Evolutionary conservation across 2,329 filamentous ascomycete genomes (phyloP).

Genomic region (Venturiaceae sp.): DNA sequence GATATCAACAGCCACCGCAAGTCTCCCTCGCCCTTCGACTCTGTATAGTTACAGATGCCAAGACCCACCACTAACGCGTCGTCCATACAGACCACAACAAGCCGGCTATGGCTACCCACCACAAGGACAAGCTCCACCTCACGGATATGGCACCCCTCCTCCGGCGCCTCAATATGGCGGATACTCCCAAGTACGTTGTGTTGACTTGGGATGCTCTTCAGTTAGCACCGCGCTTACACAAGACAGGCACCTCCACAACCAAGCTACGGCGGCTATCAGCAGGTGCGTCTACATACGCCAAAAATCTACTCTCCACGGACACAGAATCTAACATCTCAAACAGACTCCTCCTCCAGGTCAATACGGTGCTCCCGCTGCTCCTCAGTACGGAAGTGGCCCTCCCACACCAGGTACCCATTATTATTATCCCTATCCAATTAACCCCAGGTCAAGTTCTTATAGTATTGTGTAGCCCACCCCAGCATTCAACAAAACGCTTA

Average conservation of each 20-base stretch:
- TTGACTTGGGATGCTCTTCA: neutral
- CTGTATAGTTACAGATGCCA: neutral
- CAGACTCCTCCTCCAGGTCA: constrained; percentile 49
- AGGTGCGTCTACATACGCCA: constrained; percentile 18
- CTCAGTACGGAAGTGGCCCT: neutral
- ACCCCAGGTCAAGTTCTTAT: neutral
- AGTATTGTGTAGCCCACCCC: constrained; percentile 14
- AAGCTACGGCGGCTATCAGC: constrained; percentile 30
- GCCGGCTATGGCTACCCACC: constrained; percentile 7
- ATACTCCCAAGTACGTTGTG: constrained; percentile 28
- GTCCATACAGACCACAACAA: neutral
- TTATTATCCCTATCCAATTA: constrained; percentile 10
- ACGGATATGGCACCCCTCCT: constrained; percentile 23
- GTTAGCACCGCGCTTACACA: constrained; percentile 1
- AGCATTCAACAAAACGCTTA: constrained; percentile 43
- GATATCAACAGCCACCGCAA: constrained; percentile 3
- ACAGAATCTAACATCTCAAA: constrained; percentile 10
- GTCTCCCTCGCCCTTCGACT: neutral
- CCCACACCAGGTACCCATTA: constrained; percentile 11
- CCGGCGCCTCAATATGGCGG: constrained; percentile 30
- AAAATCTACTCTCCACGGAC: neutral
- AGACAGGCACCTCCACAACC: constrained; percentile 28
- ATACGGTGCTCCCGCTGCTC: constrained; percentile 1
- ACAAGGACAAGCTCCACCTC: constrained; percentile 15
- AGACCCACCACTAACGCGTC: neutral